These are phyloP conservation scores for Teratosphaeria viscida DNA, from an alignment of 2,329 filamentous ascomycete genomes.

Conservation along the genomic window DNA sequence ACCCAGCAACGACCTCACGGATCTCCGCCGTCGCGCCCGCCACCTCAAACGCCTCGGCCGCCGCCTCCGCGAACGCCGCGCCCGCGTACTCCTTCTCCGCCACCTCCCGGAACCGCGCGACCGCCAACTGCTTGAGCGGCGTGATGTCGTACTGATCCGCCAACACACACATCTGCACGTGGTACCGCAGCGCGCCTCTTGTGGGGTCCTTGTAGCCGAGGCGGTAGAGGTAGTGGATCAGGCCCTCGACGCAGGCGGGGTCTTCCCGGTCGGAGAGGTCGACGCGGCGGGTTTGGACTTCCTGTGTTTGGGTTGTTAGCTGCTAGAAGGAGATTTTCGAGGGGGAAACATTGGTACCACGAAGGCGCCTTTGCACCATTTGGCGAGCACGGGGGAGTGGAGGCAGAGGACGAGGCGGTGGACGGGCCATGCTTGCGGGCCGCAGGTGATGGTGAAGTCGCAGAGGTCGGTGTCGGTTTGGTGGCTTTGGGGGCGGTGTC, in stretches of 20 bases:
- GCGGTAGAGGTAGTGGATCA: constrained; percentile 1
- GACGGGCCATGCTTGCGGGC: constrained; percentile 5
- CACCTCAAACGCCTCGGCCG: not conserved
- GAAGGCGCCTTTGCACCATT: constrained; percentile 1
- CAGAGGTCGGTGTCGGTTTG: not conserved
- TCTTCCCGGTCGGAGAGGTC: not conserved
- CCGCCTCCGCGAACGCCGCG: not conserved
- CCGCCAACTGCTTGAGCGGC: not conserved
- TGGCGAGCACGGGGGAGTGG: constrained; percentile 11
- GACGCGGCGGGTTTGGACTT: not conserved
- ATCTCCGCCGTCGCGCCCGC: not conserved
- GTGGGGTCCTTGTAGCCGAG: not conserved
- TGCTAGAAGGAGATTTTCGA: not conserved
- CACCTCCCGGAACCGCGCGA: not conserved
- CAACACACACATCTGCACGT: not conserved
- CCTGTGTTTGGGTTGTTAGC: not conserved
- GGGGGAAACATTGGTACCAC: not conserved
- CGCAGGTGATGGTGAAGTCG: constrained; percentile 12
- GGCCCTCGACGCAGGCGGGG: not conserved
- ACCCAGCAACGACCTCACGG: not conserved
- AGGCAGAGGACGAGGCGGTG: constrained; percentile 12
- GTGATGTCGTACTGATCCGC: constrained; percentile 2
- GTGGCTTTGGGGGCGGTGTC: not conserved
- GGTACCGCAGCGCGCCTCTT: not conserved
- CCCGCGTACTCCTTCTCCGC: not conserved